phyloP scores from a whole-genome alignment of 1,284 basidiomycete genomes.

The Austropuccinia psidii region DNA sequence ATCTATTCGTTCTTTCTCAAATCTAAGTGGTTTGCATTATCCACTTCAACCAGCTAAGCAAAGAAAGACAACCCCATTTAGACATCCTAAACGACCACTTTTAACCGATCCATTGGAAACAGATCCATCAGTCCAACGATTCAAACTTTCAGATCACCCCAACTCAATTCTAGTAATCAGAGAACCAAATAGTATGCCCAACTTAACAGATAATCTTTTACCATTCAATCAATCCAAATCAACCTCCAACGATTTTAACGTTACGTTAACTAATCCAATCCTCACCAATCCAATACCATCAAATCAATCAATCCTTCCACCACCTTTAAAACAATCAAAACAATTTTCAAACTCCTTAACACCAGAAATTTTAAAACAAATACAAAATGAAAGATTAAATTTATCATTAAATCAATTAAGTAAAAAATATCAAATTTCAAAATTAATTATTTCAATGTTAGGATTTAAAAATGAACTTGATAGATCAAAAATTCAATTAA shows the following conservation, averaged over 20 bases:
- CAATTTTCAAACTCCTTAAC: not conserved
- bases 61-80: slow-evolving; percentile 14
- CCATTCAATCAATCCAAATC: not conserved
- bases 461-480: not conserved
- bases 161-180: slow-evolving; percentile 10
- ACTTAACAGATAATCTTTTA: not conserved
- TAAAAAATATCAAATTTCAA: not conserved
- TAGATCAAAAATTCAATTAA: not conserved
- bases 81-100: slow-evolving; percentile 16
- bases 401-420: slow-evolving; percentile 11
- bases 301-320: not conserved
- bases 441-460: slow-evolving; percentile 4
- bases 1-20: slow-evolving; percentile 1
- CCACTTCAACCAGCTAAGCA: slow-evolving; percentile 23
- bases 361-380: not conserved
- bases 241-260: not conserved
- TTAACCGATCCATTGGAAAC: not conserved
- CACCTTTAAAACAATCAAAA: not conserved
- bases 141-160: slow-evolving; percentile 11
- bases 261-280: not conserved
- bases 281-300: not conserved
- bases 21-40: not conserved
- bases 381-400: not conserved
- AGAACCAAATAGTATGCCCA: not conserved
- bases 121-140: not conserved